A percentile compares a stretch with the other conserved stretches of the same genome.
phyloP scores from a whole-genome alignment of 371 early-diverging fungal genomes.

The Lichtheimia ramosa region DNA sequence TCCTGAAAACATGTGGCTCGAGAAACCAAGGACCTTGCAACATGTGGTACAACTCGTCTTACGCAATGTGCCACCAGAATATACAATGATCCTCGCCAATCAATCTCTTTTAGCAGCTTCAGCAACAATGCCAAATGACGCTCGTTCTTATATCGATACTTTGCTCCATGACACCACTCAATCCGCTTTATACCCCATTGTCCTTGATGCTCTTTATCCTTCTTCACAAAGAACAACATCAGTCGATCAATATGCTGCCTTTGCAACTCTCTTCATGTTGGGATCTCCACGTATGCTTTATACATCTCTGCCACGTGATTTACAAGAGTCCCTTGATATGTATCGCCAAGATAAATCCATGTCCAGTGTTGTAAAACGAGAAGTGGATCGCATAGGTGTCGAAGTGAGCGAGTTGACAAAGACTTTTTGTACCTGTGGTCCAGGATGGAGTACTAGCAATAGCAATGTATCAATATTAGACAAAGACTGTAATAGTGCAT shows the following conservation, averaged over 20 bases:
- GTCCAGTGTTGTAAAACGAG: conserved; percentile 21
- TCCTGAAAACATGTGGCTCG: conserved; percentile 53
- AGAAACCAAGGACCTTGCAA: conserved; percentile 45
- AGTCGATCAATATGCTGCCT: conserved; percentile 28
- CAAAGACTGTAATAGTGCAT: too few species aligned
- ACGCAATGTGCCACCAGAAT: conserved; percentile 50
- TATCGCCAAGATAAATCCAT: conserved; percentile 19
- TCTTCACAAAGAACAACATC: conserved; percentile 6
- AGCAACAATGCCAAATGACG: conserved; percentile 27
- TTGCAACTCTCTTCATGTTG: conserved; percentile 29
- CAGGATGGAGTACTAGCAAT: conserved; percentile 8
- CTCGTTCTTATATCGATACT: conserved; percentile 35
- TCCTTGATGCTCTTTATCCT: conserved; percentile 40
- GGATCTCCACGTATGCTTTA: conserved; percentile 34
- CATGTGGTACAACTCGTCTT: conserved; percentile 47
- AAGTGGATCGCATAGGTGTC: conserved; percentile 27
- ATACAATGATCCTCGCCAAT: conserved; percentile 40
- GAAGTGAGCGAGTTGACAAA: conserved; percentile 31
- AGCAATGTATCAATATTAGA: too few species aligned
- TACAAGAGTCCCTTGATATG: conserved; percentile 19
- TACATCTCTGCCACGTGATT: conserved; percentile 30
- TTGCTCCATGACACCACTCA: conserved; percentile 41
- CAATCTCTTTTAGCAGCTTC: conserved; percentile 24
- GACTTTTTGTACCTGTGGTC: conserved; percentile 34
- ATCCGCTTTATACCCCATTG: conserved; percentile 46